Percentiles rank a stretch among this genome's conserved stretches.
These are phyloP conservation scores for Yamadazyma oceani DNA, from an alignment of 1,139 yeast species.

Conservation along the genomic window DNA sequence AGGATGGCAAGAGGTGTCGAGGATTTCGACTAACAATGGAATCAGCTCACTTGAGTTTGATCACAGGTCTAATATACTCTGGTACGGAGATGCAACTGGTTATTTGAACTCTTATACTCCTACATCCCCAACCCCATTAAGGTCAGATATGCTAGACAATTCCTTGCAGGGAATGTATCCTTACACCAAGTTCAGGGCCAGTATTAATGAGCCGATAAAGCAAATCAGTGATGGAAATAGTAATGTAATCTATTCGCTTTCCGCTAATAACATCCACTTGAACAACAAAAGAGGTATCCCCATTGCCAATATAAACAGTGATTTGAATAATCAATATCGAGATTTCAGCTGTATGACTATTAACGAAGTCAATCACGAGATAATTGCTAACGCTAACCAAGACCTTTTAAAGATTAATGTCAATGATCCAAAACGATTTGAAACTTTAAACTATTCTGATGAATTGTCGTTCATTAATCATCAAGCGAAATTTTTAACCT, in stretches of 20 bases:
- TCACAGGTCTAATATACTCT: slow-evolving; percentile 65
- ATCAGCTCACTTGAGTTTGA: slow-evolving; percentile 59
- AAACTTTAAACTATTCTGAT: slow-evolving; percentile 30
- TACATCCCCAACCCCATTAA: neutral
- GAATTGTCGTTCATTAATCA: slow-evolving; percentile 33
- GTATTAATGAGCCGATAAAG: slow-evolving; percentile 19
- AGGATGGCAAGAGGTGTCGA: slow-evolving; percentile 39
- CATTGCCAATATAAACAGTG: slow-evolving; percentile 30
- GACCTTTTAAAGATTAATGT: slow-evolving; percentile 60
- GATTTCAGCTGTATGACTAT: slow-evolving; percentile 39
- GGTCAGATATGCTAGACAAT: neutral
- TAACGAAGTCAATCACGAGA: slow-evolving; percentile 34
- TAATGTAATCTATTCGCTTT: slow-evolving; percentile 59
- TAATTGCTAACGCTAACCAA: slow-evolving; percentile 34
- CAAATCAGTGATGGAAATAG: slow-evolving; percentile 32
- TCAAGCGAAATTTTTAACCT: slow-evolving; percentile 46
- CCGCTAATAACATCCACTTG: slow-evolving; percentile 51
- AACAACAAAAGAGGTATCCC: slow-evolving; percentile 60
- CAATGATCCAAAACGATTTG: slow-evolving; percentile 44
- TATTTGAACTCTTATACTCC: slow-evolving; percentile 33
- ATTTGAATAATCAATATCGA: slow-evolving; percentile 32
- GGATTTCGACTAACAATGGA: slow-evolving; percentile 12
- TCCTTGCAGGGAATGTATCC: slow-evolving; percentile 25
- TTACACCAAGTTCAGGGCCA: slow-evolving; percentile 53
- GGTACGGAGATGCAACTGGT: slow-evolving; percentile 76